Conservation (phyloP, 495 filamentous ascomycete species). For the Xylaria curta region DNA sequence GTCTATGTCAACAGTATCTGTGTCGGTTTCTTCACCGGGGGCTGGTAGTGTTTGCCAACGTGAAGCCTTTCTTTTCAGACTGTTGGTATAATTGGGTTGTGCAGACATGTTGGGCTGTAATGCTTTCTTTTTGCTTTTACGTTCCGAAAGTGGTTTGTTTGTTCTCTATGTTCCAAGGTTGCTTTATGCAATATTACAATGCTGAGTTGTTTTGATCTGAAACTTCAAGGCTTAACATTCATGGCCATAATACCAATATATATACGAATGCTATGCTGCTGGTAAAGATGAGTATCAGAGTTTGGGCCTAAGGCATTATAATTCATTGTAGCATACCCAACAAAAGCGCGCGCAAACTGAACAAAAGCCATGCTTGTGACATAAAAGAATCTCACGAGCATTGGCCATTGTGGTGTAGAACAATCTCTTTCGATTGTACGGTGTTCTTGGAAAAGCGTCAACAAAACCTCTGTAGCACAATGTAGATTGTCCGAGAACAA, state of each 20-base stretch:
- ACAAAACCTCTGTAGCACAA: not conserved
- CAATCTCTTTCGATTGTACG: not conserved
- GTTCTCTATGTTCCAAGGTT: not conserved
- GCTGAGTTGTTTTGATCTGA: not conserved
- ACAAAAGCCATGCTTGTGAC: not conserved
- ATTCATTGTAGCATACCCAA: too few species aligned
- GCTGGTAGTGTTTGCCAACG: not conserved
- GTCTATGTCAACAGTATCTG: not conserved
- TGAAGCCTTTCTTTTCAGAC: constrained; percentile 22
- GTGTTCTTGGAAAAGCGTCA: not conserved
- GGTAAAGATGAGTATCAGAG: not conserved
- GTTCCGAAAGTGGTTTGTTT: not conserved
- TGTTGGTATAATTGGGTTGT: not conserved
- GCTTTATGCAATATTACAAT: not conserved
- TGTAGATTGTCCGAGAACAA: not conserved
- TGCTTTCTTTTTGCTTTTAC: not conserved
- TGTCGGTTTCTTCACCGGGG: not conserved
- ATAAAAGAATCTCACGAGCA: not conserved
- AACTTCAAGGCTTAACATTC: not conserved
- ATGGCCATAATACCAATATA: not conserved
- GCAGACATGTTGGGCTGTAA: not conserved
- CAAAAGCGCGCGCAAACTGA: too few species aligned
- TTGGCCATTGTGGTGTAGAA: not conserved
- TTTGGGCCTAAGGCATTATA: too few species aligned
- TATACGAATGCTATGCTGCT: not conserved